phyloP scores from a whole-genome alignment of 1,139 yeast genomes.

The Yamadazyma kanchanaburiensis region DNA sequence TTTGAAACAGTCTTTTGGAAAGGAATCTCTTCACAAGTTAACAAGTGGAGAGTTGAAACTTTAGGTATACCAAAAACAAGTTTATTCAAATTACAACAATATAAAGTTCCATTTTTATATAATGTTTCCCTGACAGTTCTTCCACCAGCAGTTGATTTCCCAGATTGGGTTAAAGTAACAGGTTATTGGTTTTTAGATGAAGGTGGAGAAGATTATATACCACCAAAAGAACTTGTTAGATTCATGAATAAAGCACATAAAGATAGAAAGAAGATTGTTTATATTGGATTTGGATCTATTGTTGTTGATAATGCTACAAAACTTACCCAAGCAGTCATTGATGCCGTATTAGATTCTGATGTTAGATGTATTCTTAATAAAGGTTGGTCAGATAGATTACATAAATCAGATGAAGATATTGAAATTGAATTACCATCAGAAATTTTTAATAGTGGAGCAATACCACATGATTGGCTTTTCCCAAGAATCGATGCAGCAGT shows the following conservation, averaged over 20 bases:
- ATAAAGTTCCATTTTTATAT: conserved; percentile 82
- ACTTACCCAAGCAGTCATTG: conserved; percentile 72
- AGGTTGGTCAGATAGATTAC: conserved; percentile 88
- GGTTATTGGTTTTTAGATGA: conserved; percentile 95
- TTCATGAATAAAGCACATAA: conserved; percentile 64
- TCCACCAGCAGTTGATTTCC: conserved; percentile 91
- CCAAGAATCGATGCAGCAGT: conserved; percentile 89
- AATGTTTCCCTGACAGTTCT: conserved; percentile 84
- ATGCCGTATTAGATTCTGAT: conserved; percentile 74
- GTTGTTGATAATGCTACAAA: conserved; percentile 81
- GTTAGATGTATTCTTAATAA: conserved; percentile 85
- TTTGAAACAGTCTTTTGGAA: conserved; percentile 94
- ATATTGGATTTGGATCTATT: conserved; percentile 94
- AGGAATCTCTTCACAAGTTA: conserved; percentile 86
- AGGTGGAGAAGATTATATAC: conserved; percentile 57
- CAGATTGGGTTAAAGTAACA: conserved; percentile 91
- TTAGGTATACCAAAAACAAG: conserved; percentile 68
- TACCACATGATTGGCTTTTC: conserved; percentile 95
- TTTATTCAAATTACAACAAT: conserved; percentile 67
- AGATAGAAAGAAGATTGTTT: conserved; percentile 69
- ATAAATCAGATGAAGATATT: conserved; percentile 15
- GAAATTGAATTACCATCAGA: conserved; percentile 66
- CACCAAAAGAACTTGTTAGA: conserved; percentile 55
- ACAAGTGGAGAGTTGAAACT: conserved; percentile 75
- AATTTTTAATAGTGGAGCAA: conserved; percentile 63